Base-by-base conservation (phyloP, 495 filamentous ascomycete genomes). In the Tricharina praecox region DNA sequence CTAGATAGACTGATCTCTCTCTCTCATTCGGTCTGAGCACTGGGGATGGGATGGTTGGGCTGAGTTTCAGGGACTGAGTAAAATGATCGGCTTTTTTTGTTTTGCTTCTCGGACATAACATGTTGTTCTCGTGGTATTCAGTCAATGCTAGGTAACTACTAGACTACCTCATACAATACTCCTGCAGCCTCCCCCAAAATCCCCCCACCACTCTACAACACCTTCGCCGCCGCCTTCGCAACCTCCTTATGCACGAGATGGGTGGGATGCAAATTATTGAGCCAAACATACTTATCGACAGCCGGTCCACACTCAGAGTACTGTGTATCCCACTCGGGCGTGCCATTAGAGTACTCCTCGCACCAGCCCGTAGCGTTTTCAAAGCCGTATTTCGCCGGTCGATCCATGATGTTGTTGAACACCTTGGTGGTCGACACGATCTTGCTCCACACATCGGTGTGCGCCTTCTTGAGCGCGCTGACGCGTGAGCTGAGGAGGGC, bases 221-320 rank as follows among this genome's bases (percentile, higher is more conserved):
- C 62, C 40, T 65, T 61, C 10, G 66, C 69, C 3, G 78, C 62
- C 32, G 64, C 62, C 36, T 68, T 50, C 2, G 74, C 76, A 23
- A 75, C 63, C 7, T 68, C 67, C 49, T 73, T 71, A 47, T 78
- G 73, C 40, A 78, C 70, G 0, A 72, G 65, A 53, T 65, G 73
- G 0, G 74, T 77, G 3, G 76, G 76, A 50, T 80, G 76, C 44
- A 80, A 55, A 33, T 54, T 65, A 49, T 78, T 77, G 15, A 78
- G 58, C 76, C 74, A 78, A 51, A 79, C 74, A 54, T 77, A 80
- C 49, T 77, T 58, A 44, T 77, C 67, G 2, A 79, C 71, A 0
- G 69, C 60, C 23, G 70, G 49, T 1, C 45, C 45, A 23, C 45
- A 80, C 41, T 60, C 66, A 2, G 64, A 50, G 35, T 66, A 62